Base-by-base conservation (phyloP, 768 basidiomycete species). In the Suillus occidentalis region DNA sequence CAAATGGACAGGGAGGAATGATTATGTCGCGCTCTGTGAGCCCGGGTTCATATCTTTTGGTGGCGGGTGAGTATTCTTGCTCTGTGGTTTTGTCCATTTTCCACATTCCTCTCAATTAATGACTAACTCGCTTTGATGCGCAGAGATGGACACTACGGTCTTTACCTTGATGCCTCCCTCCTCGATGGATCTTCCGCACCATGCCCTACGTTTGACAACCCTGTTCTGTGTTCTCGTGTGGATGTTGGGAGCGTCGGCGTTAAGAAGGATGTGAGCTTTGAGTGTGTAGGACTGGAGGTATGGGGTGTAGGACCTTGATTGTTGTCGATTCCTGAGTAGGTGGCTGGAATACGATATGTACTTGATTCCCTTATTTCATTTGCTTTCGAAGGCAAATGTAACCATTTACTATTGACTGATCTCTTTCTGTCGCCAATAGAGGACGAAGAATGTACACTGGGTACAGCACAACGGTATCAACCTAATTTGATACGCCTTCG, bases 241-340 rank as follows among this genome's bases (percentile, higher is more conserved):
- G 37, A 42, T 28, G 20, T 6, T 59, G 63, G 37, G 3, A 45
- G 22, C 18, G 53, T 52, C 4, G 80, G 83, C 0, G 72, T 78
- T 0, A 78, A 76, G 55, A 80, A 79, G 62, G 85, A 83, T 8
- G 83, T 84, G 10, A 76, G 81, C n/a, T 99, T 98, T 69, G 94
- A 97, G 72, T 94, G 94, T 75, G 89, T 97, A 0, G 95, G 91
- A 16, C 75, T 99, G 62, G 96, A 98, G 72, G 93, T 95, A 0
- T 97, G 96, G 96, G 89, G 86, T 5, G 79, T 95, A 50, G 89
- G 88, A 4, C 78, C 82, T 25, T 59, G 3, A 42, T 8, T 42
- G 25, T 18, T 18, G 37, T 58, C 25, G 25, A 20, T n/a, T 20
- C 5, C 18, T 55, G 31, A 36, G 28, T 31, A 18, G 18, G 31